Evolutionary conservation across 805 yeast genomes (phyloP), one percentile per base, ranked within the genome.

Genomic region (Saturnispora galanensis): DNA sequence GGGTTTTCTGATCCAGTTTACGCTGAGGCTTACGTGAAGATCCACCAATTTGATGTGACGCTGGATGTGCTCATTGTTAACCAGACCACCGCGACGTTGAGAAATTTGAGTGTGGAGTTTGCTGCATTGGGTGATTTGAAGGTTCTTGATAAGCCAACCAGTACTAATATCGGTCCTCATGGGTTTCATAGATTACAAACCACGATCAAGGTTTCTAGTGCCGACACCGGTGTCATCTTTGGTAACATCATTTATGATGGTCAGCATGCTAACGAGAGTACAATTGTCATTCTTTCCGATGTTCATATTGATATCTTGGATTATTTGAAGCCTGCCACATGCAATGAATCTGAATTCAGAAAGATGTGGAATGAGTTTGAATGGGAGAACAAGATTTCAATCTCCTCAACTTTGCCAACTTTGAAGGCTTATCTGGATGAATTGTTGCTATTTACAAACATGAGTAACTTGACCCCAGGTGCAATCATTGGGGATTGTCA

Each of bases 291-390:
- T 47, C 73, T 93, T 59, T 87, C 86, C 57, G 97, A 93, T 61
- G 88, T 93, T 41, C 96, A 89, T 61, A 89, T 93, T 47, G 96
- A 93, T 62, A 85, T 93, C 44, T 86, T 93, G 88, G 97, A 93
- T 65, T 93, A 93, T 68, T 88, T 93, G 64, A 87, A 86, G 62
- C 97, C 98, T 16, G 93, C 95, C n/a, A 74, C 76, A 18, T 85
- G 95, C 63, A 69, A 88, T 12, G 97, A 90, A 66, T 77, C 80
- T 38, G 83, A 77, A 54, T 93, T 93, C 84, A 84, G 98, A 59
- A 76, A 80, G 57, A 90, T 89, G 97, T 93, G 99, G 99, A 87
- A 88, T 62, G 97, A 89, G 63, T 93, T 94, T 61, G 99, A 93
- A 68, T 93, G 98, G 98, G 98, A 93, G 66, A 93, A 93, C 70